A percentile compares a stretch with the other conserved stretches of the same genome.
phyloP scores from a whole-genome alignment of 495 filamentous ascomycete genomes.

The Chaetomium cochliodes region DNA sequence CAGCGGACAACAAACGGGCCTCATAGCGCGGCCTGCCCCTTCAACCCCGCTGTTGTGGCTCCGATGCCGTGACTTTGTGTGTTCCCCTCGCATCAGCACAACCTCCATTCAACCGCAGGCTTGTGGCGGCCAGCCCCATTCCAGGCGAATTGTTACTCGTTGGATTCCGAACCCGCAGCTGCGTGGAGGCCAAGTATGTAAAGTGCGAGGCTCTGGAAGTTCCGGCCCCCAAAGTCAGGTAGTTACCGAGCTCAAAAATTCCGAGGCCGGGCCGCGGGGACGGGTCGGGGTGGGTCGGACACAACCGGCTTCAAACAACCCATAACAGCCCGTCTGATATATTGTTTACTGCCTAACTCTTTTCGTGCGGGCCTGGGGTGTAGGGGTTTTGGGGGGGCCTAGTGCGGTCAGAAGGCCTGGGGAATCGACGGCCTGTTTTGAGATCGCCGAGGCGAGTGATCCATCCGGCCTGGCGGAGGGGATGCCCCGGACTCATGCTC shows the following conservation, averaged over 20 bases:
- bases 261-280: neutral
- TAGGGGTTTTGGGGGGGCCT: too few species aligned
- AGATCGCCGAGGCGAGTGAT: neutral
- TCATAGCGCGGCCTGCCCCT: neutral
- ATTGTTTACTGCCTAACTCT: neutral
- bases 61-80: constrained; percentile 1
- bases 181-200: neutral
- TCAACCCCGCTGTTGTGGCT: constrained; percentile 10
- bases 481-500: too few species aligned
- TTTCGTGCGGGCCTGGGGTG: too few species aligned
- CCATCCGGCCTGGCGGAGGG: neutral
- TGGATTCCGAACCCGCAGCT: neutral
- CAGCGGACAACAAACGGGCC: neutral
- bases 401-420: neutral
- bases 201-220: too few species aligned
- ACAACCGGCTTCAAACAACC: neutral
- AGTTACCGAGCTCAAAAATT: neutral
- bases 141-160: neutral
- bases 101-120: neutral
- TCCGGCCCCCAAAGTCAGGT: too few species aligned
- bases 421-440: neutral
- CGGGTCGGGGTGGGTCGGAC: neutral
- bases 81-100: neutral
- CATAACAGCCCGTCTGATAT: neutral
- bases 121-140: neutral